These are phyloP conservation scores for Neurospora sp. DNA, from an alignment of 495 filamentous ascomycete genomes.

Conservation along the genomic window DNA sequence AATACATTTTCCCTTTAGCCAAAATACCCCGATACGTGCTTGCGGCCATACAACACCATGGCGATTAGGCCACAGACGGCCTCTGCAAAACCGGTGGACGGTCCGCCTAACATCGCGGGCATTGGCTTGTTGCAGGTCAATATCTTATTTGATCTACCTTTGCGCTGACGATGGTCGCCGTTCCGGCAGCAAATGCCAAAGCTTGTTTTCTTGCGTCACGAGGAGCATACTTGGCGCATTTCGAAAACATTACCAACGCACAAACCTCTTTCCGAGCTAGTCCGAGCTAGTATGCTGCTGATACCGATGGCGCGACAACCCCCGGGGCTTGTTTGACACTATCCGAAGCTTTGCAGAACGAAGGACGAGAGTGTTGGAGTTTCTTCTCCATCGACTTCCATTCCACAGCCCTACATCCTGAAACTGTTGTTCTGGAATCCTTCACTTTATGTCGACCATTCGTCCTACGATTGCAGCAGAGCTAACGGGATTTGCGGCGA, in stretches of 20 bases:
- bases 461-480: neutral
- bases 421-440: conserved; percentile 11
- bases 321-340: neutral
- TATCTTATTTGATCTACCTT: neutral
- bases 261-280: neutral
- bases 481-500: neutral
- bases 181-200: neutral
- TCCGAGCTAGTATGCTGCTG: neutral
- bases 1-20: neutral
- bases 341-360: neutral
- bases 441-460: conserved; percentile 1
- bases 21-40: neutral
- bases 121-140: neutral
- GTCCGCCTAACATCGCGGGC: neutral
- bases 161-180: neutral
- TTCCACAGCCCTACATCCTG: neutral
- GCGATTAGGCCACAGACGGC: neutral
- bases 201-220: neutral
- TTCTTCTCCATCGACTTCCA: neutral
- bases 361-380: neutral
- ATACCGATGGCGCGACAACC: neutral
- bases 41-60: neutral
- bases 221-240: neutral
- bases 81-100: neutral
- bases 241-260: neutral